A percentile compares a stretch with the other conserved stretches of the same genome.
These are phyloP conservation scores for Plasmodium inui DNA, from an alignment of 169 alveolate species.

Conservation along the genomic window DNA sequence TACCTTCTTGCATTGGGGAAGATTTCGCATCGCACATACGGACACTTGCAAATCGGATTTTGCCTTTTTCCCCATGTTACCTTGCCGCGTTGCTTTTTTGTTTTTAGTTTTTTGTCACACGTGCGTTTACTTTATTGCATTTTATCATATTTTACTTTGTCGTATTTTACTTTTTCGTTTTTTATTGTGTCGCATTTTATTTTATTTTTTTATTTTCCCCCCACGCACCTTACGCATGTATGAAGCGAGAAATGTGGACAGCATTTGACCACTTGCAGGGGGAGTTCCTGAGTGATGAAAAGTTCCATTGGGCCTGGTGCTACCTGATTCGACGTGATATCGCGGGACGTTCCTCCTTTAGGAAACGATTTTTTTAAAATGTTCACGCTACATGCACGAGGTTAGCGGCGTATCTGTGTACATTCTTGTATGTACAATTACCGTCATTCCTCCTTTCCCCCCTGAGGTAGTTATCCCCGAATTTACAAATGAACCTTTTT, in stretches of 20 bases:
- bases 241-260: not conserved
- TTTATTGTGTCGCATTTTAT: not conserved
- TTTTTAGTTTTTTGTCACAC: not conserved
- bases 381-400: not conserved
- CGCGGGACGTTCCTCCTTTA: not conserved
- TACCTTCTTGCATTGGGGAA: not conserved
- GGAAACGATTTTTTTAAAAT: not conserved
- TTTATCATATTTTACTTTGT: not conserved
- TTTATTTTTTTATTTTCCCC: not conserved
- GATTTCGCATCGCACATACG: not conserved
- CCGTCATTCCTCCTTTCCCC: not conserved
- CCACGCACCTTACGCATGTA: not conserved
- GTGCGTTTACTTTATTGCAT: not conserved
- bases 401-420: not conserved
- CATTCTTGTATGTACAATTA: not conserved
- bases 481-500: not conserved
- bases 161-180: not conserved
- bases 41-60: not conserved
- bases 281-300: not conserved
- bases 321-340: not conserved
- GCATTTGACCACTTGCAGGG: not conserved
- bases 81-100: not conserved
- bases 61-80: not conserved
- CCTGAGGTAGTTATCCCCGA: not conserved
- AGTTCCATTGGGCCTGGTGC: not conserved